Evolutionary conservation across 331 rosid species (phyloP), one percentile per base, ranked within the genome.

Genomic region (Pyrus hybrid): DNA sequence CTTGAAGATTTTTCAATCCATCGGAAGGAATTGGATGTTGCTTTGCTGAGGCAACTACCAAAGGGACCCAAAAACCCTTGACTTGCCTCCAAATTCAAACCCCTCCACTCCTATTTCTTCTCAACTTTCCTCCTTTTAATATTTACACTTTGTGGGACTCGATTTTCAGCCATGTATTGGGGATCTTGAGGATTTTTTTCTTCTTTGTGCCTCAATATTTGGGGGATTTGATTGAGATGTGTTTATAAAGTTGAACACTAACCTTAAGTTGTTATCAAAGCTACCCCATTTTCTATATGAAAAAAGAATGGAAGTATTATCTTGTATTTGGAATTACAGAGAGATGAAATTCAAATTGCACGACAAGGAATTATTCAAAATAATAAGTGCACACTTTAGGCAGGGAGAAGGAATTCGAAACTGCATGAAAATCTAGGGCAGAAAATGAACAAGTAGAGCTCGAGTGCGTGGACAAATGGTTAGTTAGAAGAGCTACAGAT

Each of bases 51-150:
- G 58, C 43, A 60, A 23, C 29, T 18, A 25, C 30, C 25, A 12
- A 77, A 78, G 85, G 79, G 77, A 57, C 63, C 91, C 83, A 77
- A 64, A 68, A 53, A 45, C 63, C 71, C 77, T 81, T 77, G 76
- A 74, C 78, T 23, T 69, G 81, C 77, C 76, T 74, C 76, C 72
- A 79, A 72, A 80, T 82, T 80, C 69, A 60, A 80, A 63, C 76
- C 30, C 74, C 57, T 65, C 66, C 81, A 68, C 51, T 45, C 30
- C 57, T 26, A 47, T 60, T 69, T 60, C 28, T 51, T 75, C 66
- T 80, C 76, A 61, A 21, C 45, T 68, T 81, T 35, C 65, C 33
- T 75, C 67, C 41, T 54, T 78, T 73, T 47, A 72, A 29, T 63
- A 71, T 70, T 17, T 58, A 64, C 84, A 62, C 64, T 79, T 77